phyloP scores from a whole-genome alignment of 306 rosid genomes.

The Ochetophila trinervis region DNA sequence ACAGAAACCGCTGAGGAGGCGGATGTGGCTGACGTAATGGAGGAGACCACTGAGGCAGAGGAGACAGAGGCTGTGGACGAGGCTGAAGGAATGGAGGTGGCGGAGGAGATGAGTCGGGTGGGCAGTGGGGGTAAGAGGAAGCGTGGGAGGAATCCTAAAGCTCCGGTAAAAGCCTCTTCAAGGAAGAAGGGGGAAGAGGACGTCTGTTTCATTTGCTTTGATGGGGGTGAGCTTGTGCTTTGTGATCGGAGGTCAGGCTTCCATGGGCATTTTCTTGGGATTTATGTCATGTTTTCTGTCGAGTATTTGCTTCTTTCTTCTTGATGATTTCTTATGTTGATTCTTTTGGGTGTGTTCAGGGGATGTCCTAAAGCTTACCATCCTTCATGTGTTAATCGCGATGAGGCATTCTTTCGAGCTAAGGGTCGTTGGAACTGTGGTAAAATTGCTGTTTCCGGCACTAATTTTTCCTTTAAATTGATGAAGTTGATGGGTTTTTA shows the following conservation, averaged over 20 bases:
- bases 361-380: constrained; percentile 99
- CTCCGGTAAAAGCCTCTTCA: constrained; percentile 40
- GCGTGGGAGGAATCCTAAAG: constrained; percentile 65
- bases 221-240: constrained; percentile 96
- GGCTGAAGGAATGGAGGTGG: constrained; percentile 39
- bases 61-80: constrained; percentile 43
- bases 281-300: background rate
- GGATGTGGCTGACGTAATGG: constrained; percentile 29
- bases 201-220: constrained; percentile 98
- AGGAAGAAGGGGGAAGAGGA: constrained; percentile 89
- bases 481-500: background rate
- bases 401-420: constrained; percentile 88
- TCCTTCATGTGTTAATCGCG: constrained; percentile 89
- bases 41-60: constrained; percentile 32
- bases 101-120: constrained; percentile 33
- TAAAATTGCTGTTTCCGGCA: constrained; percentile 30
- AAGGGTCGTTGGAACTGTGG: constrained; percentile 99
- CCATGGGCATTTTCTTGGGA: constrained; percentile 1
- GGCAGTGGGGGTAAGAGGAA: constrained; percentile 67
- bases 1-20: constrained; percentile 26
- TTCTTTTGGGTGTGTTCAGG: constrained; percentile 44
- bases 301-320: background rate
- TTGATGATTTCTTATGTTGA: background rate
- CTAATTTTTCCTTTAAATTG: background rate
- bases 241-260: constrained; percentile 82